Evolutionary conservation across 2,329 filamentous ascomycete genomes (phyloP).

Genomic region (Pyrenophora teres): DNA sequence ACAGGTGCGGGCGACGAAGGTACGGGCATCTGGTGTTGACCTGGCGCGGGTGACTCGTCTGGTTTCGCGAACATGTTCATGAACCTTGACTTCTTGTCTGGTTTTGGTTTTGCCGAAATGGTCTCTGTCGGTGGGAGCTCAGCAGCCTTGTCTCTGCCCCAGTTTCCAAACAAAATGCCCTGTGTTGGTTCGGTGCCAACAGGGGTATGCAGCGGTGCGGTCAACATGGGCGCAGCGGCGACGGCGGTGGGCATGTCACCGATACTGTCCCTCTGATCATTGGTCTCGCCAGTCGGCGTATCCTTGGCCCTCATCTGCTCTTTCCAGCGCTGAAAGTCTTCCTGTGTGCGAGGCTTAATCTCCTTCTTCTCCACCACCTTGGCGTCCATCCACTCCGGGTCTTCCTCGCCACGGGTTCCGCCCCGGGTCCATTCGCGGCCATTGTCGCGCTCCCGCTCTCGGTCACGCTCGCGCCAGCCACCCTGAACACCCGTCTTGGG

Average conservation of each 20-base stretch:
- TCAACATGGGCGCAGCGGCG: conserved; percentile 46
- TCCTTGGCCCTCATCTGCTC: conserved; percentile 79
- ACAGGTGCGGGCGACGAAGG: conserved; percentile 33
- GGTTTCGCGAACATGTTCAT: conserved; percentile 68
- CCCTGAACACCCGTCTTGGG: conserved; percentile 48
- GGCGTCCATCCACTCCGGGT: conserved; percentile 87
- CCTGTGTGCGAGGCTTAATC: conserved; percentile 74
- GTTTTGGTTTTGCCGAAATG: conserved; percentile 51
- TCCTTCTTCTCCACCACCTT: conserved; percentile 68
- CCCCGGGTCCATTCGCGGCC: conserved; percentile 62
- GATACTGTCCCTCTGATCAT: conserved; percentile 42
- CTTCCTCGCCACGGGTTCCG: conserved; percentile 61
- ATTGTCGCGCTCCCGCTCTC: conserved; percentile 39
- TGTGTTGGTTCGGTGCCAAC: conserved; percentile 69
- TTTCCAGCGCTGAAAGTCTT: conserved; percentile 95
- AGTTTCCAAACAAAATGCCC: conserved; percentile 77
- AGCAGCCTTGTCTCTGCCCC: conserved; percentile 56
- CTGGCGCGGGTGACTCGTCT: conserved; percentile 37
- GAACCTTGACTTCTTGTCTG: conserved; percentile 80
- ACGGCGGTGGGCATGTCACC: conserved; percentile 26
- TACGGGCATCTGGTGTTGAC: conserved; percentile 18
- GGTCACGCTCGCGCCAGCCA: conserved; percentile 62
- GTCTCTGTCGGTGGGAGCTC: conserved; percentile 39
- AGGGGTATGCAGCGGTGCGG: conserved; percentile 56
- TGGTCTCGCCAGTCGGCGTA: conserved; percentile 52